Conservation (phyloP, 495 filamentous ascomycete species). For the Lichina pygmaea region DNA sequence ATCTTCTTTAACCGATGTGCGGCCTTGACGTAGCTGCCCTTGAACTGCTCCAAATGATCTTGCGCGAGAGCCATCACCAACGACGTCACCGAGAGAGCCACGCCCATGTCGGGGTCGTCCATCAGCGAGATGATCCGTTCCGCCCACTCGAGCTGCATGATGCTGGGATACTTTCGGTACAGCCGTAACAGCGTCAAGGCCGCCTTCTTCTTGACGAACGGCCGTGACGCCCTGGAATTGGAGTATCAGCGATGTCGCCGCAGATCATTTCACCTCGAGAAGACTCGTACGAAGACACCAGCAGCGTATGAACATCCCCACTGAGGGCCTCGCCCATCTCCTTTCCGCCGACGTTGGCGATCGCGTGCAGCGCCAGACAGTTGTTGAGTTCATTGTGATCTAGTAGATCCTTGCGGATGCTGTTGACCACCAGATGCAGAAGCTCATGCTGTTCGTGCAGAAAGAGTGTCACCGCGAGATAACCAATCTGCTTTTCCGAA, state of each 20-base stretch:
- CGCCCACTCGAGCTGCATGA: slow-evolving; percentile 89
- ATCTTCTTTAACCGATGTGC: slow-evolving; percentile 71
- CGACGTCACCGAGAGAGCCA: slow-evolving; percentile 85
- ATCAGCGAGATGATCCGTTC: slow-evolving; percentile 94
- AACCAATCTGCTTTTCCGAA: slow-evolving; percentile 98
- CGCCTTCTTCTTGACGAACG: slow-evolving; percentile 98
- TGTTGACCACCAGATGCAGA: slow-evolving; percentile 89
- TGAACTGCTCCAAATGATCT: slow-evolving; percentile 79
- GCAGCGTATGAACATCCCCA: slow-evolving; percentile 70
- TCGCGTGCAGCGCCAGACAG: slow-evolving; percentile 91
- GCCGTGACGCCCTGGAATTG: slow-evolving; percentile 52
- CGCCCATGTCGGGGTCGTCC: slow-evolving; percentile 90
- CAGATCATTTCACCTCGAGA: neutral
- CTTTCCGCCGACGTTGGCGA: slow-evolving; percentile 86
- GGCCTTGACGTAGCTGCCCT: slow-evolving; percentile 79
- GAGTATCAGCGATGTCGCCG: neutral
- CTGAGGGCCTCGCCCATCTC: slow-evolving; percentile 95
- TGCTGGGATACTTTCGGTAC: slow-evolving; percentile 78
- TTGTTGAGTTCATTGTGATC: slow-evolving; percentile 95
- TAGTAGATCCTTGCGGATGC: slow-evolving; percentile 83
- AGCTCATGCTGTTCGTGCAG: slow-evolving; percentile 93
- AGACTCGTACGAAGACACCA: slow-evolving; percentile 73
- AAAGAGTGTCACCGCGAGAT: slow-evolving; percentile 90
- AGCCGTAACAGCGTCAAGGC: slow-evolving; percentile 85
- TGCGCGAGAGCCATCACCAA: slow-evolving; percentile 89